These are phyloP conservation scores for Sporobolus alterniflorus DNA, from an alignment of 202 grass and related monocot genomes.

Conservation along the genomic window DNA sequence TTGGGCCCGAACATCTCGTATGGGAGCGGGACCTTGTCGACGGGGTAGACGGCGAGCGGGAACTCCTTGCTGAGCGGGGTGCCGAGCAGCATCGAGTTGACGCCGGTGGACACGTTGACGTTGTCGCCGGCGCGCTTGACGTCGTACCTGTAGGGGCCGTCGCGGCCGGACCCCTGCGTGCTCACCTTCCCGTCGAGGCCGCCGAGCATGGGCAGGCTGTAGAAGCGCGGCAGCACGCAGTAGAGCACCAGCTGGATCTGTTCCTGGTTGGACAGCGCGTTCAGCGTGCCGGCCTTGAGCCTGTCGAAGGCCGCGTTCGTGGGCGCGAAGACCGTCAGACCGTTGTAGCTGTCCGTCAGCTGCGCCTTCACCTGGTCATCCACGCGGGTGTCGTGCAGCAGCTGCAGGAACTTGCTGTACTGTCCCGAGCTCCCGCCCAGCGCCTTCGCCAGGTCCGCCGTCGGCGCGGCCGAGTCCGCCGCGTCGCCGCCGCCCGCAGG, in stretches of 20 bases:
- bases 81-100: constrained; percentile 56
- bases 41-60: constrained; percentile 76
- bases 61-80: constrained; percentile 64
- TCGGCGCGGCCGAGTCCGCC: not conserved
- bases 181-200: constrained; percentile 42
- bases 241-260: constrained; percentile 77
- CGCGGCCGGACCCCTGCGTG: constrained; percentile 69
- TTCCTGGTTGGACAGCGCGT: constrained; percentile 54
- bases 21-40: constrained; percentile 73
- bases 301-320: constrained; percentile 59
- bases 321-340: constrained; percentile 70
- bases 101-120: constrained; percentile 81
- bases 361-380: constrained; percentile 78
- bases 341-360: constrained; percentile 88
- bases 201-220: constrained; percentile 54
- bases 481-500: not conserved
- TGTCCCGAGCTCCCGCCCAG: constrained; percentile 44
- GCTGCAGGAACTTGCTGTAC: constrained; percentile 47
- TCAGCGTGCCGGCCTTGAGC: constrained; percentile 59
- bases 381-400: constrained; percentile 61
- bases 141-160: constrained; percentile 49
- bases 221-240: constrained; percentile 68
- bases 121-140: constrained; percentile 39
- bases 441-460: constrained; percentile 40
- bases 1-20: constrained; percentile 79